phyloP scores from a whole-genome alignment of 441 rosid species.

The Jatropha multifida region DNA sequence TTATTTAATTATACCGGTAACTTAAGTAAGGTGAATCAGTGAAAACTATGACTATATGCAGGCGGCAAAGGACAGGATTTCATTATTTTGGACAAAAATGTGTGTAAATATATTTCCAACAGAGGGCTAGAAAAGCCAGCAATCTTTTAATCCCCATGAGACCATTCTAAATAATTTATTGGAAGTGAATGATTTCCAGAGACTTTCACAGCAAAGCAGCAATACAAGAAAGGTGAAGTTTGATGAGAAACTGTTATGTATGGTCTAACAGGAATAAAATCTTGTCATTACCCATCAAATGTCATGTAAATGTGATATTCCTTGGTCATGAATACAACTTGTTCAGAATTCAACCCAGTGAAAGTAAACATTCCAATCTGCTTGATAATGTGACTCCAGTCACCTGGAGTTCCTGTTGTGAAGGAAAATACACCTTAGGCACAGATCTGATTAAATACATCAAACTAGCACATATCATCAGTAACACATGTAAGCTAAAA shows the following conservation, averaged over 20 bases:
- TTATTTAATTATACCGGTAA: no score
- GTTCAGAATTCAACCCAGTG: slow-evolving; percentile 78
- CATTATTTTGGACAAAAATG: no score
- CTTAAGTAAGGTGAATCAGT: no score
- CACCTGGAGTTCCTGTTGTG: slow-evolving; percentile 83
- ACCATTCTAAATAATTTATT: no score
- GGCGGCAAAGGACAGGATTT: no score
- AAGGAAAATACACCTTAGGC: neutral
- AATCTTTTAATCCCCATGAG: no score
- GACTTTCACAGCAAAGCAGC: neutral
- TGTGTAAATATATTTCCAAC: no score
- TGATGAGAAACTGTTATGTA: neutral
- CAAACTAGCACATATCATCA: neutral
- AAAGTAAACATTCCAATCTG: slow-evolving; percentile 98
- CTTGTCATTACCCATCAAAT: slow-evolving; percentile 51
- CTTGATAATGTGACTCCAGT: slow-evolving; percentile 92
- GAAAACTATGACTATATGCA: no score
- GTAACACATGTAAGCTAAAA: neutral
- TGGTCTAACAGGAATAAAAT: neutral
- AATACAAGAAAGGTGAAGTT: neutral
- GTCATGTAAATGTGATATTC: slow-evolving; percentile 96
- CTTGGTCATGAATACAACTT: slow-evolving; percentile 76
- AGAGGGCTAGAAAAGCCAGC: no score
- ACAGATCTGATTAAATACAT: neutral
- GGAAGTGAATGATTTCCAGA: neutral